Percentiles rank a stretch among this genome's conserved stretches.
phyloP scores from a whole-genome alignment of 2,329 filamentous ascomycete species.

The Cladophialophora exuberans region DNA sequence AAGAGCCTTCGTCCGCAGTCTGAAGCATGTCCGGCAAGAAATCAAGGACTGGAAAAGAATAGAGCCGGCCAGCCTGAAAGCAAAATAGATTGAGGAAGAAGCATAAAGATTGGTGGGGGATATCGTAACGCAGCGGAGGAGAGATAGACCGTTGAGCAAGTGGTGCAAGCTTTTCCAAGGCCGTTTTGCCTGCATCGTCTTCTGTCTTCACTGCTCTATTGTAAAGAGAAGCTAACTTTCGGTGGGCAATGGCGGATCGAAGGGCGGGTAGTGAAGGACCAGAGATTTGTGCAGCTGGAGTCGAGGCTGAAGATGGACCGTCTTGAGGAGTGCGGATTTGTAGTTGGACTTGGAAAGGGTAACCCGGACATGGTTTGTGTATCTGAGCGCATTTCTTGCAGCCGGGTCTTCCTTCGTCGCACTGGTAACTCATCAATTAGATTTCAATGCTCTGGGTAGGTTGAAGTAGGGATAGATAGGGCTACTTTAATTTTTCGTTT shows the following conservation, averaged over 20 bases:
- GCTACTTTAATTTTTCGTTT: conserved; percentile 30
- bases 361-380: conserved; percentile 30
- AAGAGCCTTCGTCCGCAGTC: conserved; percentile 15
- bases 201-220: conserved; percentile 16
- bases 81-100: conserved; percentile 34
- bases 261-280: conserved; percentile 1
- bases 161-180: conserved; percentile 4
- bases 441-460: neutral
- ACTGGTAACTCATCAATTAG: conserved; percentile 16
- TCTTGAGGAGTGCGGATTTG: conserved; percentile 18
- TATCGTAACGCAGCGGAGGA: conserved; percentile 29
- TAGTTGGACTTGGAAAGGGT: conserved; percentile 32
- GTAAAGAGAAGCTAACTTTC: neutral
- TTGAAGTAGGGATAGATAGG: no score
- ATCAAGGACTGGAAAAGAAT: conserved; percentile 32
- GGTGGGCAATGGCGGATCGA: neutral
- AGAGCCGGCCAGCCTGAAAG: conserved; percentile 30
- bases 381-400: conserved; percentile 30
- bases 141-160: conserved; percentile 19
- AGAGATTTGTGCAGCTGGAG: neutral
- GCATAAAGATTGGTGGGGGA: conserved; percentile 32
- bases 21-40: conserved; percentile 29
- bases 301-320: neutral
- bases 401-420: conserved; percentile 30
- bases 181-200: neutral